phyloP scores from a whole-genome alignment of 2,329 filamentous ascomycete genomes.

The Dothiorella sarmentorum region DNA sequence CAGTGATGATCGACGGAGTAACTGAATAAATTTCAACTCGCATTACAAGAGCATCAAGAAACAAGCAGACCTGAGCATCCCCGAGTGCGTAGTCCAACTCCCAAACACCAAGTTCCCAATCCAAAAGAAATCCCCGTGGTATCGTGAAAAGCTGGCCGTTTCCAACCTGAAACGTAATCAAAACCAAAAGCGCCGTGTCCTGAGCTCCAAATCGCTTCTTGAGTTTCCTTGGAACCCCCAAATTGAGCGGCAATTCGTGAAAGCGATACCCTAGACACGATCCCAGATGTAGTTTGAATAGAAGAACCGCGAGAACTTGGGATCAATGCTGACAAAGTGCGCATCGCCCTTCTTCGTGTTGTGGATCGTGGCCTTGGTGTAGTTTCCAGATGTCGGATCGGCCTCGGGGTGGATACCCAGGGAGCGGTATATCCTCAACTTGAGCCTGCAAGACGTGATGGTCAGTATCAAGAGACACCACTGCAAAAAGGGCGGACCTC shows the following conservation, averaged over 20 bases:
- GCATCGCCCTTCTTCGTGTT: constrained; percentile 88
- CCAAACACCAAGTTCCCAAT: neutral
- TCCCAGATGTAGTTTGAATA: constrained; percentile 97
- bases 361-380: constrained; percentile 78
- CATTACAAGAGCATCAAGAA: no score
- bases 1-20: no score
- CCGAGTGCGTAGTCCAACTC: neutral
- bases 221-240: no score
- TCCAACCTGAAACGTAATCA: neutral
- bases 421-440: constrained; percentile 86
- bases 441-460: constrained; percentile 50
- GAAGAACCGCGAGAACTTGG: constrained; percentile 85
- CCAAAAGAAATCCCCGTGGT: neutral
- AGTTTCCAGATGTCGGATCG: constrained; percentile 68
- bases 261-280: constrained; percentile 56
- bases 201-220: no score
- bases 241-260: neutral
- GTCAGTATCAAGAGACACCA: constrained; percentile 21
- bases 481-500: no score
- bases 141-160: neutral
- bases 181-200: no score
- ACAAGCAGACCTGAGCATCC: no score
- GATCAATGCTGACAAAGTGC: constrained; percentile 89
- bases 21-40: no score
- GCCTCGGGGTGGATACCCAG: constrained; percentile 89